Conservation (phyloP, 495 filamentous ascomycete genomes). For the Lichenothelia convexa region DNA sequence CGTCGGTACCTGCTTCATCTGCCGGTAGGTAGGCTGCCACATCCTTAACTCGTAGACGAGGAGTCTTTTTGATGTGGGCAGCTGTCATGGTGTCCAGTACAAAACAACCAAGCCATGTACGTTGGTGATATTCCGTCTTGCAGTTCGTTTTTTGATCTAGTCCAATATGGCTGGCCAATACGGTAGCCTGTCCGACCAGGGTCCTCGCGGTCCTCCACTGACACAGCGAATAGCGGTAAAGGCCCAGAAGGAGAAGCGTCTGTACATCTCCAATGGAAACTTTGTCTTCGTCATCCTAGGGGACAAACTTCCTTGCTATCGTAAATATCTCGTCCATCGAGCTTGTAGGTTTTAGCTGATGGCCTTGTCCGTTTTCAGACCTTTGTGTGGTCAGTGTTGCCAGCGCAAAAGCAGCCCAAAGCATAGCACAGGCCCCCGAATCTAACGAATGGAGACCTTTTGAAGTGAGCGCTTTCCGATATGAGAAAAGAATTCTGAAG, state of each 20-base stretch:
- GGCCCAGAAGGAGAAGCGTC: too few relatives aligned
- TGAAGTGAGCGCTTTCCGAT: background rate
- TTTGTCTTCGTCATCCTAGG: too few relatives aligned
- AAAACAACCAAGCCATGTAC: background rate
- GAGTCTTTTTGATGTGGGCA: background rate
- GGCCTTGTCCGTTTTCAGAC: background rate
- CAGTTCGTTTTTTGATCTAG: background rate
- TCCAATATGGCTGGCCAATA: background rate
- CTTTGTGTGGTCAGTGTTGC: background rate
- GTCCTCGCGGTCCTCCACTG: background rate
- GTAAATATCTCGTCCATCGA: background rate
- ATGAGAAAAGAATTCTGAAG: background rate
- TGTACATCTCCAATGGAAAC: too few relatives aligned
- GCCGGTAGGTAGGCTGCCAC: background rate
- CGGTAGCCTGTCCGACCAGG: background rate
- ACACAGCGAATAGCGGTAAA: background rate
- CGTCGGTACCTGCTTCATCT: background rate
- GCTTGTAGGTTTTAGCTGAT: background rate
- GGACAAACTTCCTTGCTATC: background rate
- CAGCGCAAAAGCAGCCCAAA: background rate
- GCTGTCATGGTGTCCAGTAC: background rate
- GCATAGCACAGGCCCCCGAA: background rate
- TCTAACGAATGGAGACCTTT: background rate
- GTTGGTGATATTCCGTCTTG: background rate
- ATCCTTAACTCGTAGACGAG: background rate